A percentile compares a stretch with the other conserved stretches of the same genome.
Evolutionary conservation across 257 asterid genomes (phyloP).

Genomic region (Agastache rugosa): DNA sequence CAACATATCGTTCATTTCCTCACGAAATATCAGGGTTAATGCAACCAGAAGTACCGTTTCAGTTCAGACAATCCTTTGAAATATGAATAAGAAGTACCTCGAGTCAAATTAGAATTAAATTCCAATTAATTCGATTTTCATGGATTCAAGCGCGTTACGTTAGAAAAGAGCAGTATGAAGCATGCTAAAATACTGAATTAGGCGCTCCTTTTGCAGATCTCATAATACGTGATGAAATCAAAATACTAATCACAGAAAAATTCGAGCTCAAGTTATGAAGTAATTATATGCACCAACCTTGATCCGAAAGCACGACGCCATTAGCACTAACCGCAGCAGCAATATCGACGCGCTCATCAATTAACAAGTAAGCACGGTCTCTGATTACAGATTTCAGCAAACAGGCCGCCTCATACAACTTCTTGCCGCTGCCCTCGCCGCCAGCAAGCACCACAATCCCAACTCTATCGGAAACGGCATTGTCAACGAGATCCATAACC

Average conservation of each 20-base stretch:
- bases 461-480: slow-evolving; percentile 64
- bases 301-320: slow-evolving; percentile 94
- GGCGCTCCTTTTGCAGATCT: not conserved
- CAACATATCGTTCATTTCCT: not conserved
- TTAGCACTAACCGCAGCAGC: slow-evolving; percentile 86
- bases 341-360: slow-evolving; percentile 90
- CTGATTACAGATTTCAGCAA: slow-evolving; percentile 75
- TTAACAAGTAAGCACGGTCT: slow-evolving; percentile 82
- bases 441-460: slow-evolving; percentile 84
- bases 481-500: slow-evolving; percentile 60
- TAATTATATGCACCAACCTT: slow-evolving; percentile 54
- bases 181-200: not conserved
- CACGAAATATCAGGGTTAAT: not conserved
- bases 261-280: slow-evolving; percentile 8
- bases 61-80: slow-evolving; percentile 1
- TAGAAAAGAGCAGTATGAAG: not conserved
- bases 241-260: not conserved
- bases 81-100: slow-evolving; percentile 1
- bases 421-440: slow-evolving; percentile 68
- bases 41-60: not conserved
- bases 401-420: slow-evolving; percentile 83
- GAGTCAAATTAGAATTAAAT: slow-evolving; percentile 11
- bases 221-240: not conserved
- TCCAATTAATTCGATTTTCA: slow-evolving; percentile 12
- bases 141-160: slow-evolving; percentile 21